Conservation (phyloP, 345 rosid genomes). For the Populus nigra region DNA sequence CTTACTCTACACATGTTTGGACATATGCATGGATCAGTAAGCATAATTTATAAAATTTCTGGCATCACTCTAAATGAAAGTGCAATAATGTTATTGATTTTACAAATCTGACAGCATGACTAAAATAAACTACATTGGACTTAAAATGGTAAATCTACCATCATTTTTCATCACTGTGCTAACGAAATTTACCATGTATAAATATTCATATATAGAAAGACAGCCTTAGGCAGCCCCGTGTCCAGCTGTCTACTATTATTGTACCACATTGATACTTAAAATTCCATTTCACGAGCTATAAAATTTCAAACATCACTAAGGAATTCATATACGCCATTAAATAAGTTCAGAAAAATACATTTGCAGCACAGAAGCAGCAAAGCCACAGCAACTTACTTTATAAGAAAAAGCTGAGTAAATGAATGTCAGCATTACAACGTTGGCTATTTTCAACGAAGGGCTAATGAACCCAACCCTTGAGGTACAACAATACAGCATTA, state of each 20-base stretch:
- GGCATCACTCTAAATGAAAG: background rate
- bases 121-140: background rate
- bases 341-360: background rate
- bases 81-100: background rate
- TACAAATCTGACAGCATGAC: background rate
- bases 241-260: too few species aligned
- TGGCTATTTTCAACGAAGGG: background rate
- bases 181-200: background rate
- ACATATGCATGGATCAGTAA: background rate
- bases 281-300: background rate
- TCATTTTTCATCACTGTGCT: background rate
- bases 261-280: too few species aligned
- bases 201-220: background rate
- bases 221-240: background rate
- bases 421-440: background rate
- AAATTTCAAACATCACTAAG: background rate
- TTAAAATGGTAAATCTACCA: background rate
- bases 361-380: background rate
- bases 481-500: background rate
- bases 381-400: background rate
- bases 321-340: background rate
- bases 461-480: background rate
- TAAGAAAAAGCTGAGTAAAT: background rate
- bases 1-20: slow-evolving; percentile 1
- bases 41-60: background rate